These are phyloP conservation scores for Strobilomyces dryophilus DNA, from an alignment of 768 basidiomycete genomes.

Conservation along the genomic window DNA sequence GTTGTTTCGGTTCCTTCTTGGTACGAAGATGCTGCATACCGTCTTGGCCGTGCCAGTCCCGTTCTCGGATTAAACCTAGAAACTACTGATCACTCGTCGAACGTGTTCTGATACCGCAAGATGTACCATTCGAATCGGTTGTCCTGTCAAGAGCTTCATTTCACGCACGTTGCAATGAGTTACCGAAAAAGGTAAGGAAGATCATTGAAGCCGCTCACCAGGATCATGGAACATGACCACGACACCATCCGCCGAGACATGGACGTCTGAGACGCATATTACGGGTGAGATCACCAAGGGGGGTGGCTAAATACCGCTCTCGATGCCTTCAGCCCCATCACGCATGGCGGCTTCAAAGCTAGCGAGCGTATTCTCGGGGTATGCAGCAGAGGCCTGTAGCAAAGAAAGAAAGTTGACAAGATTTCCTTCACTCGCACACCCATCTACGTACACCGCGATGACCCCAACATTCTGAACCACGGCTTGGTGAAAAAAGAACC, in stretches of 20 bases:
- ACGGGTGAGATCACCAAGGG: conserved; percentile 39
- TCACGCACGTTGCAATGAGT: conserved; percentile 20
- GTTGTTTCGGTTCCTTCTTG: conserved; percentile 71
- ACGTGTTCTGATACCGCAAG: conserved; percentile 17
- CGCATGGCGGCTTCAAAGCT: conserved; percentile 94
- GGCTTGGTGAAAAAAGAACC: background rate
- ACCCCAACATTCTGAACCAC: conserved; percentile 68
- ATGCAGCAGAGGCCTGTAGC: conserved; percentile 73
- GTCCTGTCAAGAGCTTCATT: conserved; percentile 65
- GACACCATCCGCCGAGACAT: conserved; percentile 82
- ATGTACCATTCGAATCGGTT: conserved; percentile 66
- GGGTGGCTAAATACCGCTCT: conserved; percentile 77
- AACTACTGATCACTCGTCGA: conserved; percentile 19
- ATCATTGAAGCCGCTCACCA: conserved; percentile 38
- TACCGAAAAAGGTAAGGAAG: conserved; percentile 22
- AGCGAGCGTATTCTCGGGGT: conserved; percentile 92
- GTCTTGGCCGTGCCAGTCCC: conserved; percentile 64
- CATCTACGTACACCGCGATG: conserved; percentile 57
- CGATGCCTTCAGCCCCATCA: conserved; percentile 95
- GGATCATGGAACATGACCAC: conserved; percentile 98
- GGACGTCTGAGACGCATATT: conserved; percentile 79
- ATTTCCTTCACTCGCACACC: conserved; percentile 23
- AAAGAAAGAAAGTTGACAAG: background rate
- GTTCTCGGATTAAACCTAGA: conserved; percentile 64
- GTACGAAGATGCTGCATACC: conserved; percentile 81